These are phyloP conservation scores for Leptographium wingfieldii DNA, from an alignment of 2,329 filamentous ascomycete genomes.

Conservation along the genomic window DNA sequence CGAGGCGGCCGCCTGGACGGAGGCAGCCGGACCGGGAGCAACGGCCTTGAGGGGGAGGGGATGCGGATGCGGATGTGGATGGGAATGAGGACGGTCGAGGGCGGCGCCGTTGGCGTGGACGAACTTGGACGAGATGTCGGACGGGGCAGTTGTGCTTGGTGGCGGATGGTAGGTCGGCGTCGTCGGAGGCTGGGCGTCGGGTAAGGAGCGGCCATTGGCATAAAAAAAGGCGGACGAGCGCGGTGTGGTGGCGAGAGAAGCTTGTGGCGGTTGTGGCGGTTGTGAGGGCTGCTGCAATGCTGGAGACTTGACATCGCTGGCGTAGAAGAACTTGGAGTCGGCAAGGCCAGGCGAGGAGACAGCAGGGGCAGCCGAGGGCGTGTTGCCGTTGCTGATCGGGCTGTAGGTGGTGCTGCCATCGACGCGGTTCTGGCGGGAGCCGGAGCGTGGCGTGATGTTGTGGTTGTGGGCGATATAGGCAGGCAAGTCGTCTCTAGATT, in stretches of 20 bases:
- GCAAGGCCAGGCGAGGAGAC: constrained; percentile 23
- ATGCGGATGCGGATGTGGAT: constrained; percentile 11
- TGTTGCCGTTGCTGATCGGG: constrained; percentile 30
- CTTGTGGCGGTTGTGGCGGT: not conserved
- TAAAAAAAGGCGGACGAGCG: constrained; percentile 42
- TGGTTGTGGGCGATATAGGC: constrained; percentile 38
- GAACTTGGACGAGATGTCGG: constrained; percentile 46
- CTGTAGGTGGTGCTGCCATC: constrained; percentile 37
- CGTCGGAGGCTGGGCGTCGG: constrained; percentile 13
- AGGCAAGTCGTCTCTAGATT: constrained; percentile 33
- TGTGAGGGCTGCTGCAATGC: not conserved
- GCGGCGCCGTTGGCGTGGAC: constrained; percentile 57
- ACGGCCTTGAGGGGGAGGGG: not conserved
- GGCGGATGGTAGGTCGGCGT: not conserved
- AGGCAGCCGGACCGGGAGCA: not conserved
- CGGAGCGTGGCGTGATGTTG: constrained; percentile 71
- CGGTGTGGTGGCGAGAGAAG: constrained; percentile 6
- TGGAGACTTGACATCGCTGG: too few relatives aligned
- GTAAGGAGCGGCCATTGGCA: constrained; percentile 35
- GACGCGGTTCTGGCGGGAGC: constrained; percentile 56
- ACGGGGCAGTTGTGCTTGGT: not conserved
- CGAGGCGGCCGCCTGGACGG: not conserved
- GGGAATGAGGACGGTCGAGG: not conserved
- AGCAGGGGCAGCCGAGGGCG: constrained; percentile 16
- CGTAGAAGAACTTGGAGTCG: constrained; percentile 59